A percentile compares a stretch with the other conserved stretches of the same genome.
phyloP scores from a whole-genome alignment of 768 basidiomycete genomes.

The Suillus weaverae region DNA sequence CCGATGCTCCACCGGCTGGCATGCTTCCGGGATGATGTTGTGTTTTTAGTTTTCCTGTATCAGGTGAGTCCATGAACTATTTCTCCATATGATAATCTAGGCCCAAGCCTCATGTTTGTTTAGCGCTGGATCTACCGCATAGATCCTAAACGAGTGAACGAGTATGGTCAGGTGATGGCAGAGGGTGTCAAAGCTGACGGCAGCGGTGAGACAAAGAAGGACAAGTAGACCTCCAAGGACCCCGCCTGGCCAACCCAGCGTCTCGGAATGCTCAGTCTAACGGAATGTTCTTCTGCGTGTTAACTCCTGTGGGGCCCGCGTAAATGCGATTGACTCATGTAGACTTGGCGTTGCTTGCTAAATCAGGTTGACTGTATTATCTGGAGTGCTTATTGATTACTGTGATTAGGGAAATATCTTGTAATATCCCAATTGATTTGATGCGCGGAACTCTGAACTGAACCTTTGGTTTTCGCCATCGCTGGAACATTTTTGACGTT shows the following conservation, averaged over 20 bases:
- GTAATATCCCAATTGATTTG: neutral
- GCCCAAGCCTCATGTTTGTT: slow-evolving; percentile 20
- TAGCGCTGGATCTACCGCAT: slow-evolving; percentile 97
- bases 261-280: neutral
- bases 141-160: slow-evolving; percentile 93
- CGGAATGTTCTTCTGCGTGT: slow-evolving; percentile 9
- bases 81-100: slow-evolving; percentile 9
- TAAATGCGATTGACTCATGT: neutral
- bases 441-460: neutral
- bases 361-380: neutral
- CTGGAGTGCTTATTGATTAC: neutral
- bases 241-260: neutral
- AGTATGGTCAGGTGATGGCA: slow-evolving; percentile 85
- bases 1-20: slow-evolving; percentile 90
- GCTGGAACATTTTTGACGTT: neutral
- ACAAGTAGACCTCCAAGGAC: slow-evolving; percentile 36
- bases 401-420: no score
- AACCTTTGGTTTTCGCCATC: neutral
- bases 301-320: slow-evolving; percentile 14
- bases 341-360: neutral
- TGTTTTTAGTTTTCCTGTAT: slow-evolving; percentile 90
- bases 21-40: slow-evolving; percentile 87
- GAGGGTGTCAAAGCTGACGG: slow-evolving; percentile 44
- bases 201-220: slow-evolving; percentile 56
- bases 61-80: slow-evolving; percentile 56